Percentiles rank a stretch among this genome's conserved stretches.
Evolutionary conservation across 2,329 filamentous ascomycete genomes (phyloP).

Genomic region (Aspergillus aculeatinus): DNA sequence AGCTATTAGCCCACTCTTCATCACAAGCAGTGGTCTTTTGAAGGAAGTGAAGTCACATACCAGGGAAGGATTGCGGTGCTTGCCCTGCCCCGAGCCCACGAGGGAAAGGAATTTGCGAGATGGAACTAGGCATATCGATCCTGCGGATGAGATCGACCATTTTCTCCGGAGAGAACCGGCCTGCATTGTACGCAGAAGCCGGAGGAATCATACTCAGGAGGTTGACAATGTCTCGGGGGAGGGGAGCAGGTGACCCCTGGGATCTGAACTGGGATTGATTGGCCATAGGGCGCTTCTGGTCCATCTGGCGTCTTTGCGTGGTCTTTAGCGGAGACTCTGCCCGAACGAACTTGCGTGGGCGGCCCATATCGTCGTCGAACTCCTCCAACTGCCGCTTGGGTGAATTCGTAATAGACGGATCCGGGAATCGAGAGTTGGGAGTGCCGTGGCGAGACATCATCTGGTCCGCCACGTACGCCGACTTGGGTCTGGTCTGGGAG

Average conservation of each 20-base stretch:
- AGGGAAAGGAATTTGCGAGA: constrained; percentile 40
- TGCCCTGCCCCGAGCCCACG: constrained; percentile 31
- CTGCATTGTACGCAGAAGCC: constrained; percentile 68
- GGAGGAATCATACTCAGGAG: constrained; percentile 72
- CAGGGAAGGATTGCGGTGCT: constrained; percentile 31
- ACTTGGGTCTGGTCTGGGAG: constrained; percentile 70
- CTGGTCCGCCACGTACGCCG: constrained; percentile 32
- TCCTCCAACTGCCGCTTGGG: constrained; percentile 68
- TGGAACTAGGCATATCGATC: constrained; percentile 61
- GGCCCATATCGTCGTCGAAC: constrained; percentile 65
- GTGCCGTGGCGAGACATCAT: constrained; percentile 34
- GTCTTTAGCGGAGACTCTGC: constrained; percentile 93
- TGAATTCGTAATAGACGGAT: constrained; percentile 41
- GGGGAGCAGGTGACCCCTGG: constrained; percentile 58
- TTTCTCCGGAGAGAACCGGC: constrained; percentile 66
- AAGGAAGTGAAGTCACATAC: constrained; percentile 24
- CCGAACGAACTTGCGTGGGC: constrained; percentile 81
- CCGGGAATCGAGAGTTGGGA: constrained; percentile 36
- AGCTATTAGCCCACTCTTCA: constrained; percentile 7
- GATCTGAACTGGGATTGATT: constrained; percentile 48
- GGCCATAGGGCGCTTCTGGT: constrained; percentile 58
- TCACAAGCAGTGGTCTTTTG: neutral
- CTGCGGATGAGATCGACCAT: constrained; percentile 72
- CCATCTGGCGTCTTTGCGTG: constrained; percentile 78
- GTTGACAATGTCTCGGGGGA: constrained; percentile 67